Base-by-base conservation (phyloP, 2,329 filamentous ascomycete genomes). In the Diaporthe helianthi region DNA sequence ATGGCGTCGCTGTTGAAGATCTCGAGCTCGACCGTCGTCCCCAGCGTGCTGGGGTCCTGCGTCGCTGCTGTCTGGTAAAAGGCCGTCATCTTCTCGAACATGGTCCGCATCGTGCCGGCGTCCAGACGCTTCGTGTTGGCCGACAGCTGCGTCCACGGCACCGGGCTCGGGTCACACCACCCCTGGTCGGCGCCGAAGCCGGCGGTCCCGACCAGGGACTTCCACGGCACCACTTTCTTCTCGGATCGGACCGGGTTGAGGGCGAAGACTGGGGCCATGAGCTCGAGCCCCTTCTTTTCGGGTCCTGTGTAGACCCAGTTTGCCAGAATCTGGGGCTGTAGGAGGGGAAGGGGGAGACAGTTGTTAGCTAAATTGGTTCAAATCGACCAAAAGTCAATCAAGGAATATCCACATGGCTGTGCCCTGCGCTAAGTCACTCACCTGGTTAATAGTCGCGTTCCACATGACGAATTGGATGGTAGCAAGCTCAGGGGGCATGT, bases 171-270 rank as follows among this genome's bases (percentile, higher is more conserved):
- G 6, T 76, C 67, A 60, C 79, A 80, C 2, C 77, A 77, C 3
- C 80, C 78, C 13, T 79, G 74, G 1, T 75, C 77, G 17, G 79
- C 77, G 52, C 78, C 77, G 0, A 76, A 77, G 71, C 81, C 82
- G 44, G 77, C 73, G 1, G 79, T 69, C 3, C 73, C 76, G 71
- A 85, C 84, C 52, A 81, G 73, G 31, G 76, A 72, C 1, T 76
- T 74, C 71, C 84, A 84, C 0, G 83, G 81, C 67, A 83, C 78
- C 72, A 79, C 77, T 13, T 74, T 75, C 19, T 80, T 73, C 4
- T 78, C 77, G 67, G 81, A 79, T 15, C 78, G 70, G 12, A 80
- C 65, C 1, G 82, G 77, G 0, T 76, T 74, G 2, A 84, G 71
- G 3, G 78, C 78, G 2, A 83, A 73, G 0, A 84, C 67, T 0